phyloP scores from a whole-genome alignment of 371 early-diverging fungal species.

The Saksenaea vasiformis region DNA sequence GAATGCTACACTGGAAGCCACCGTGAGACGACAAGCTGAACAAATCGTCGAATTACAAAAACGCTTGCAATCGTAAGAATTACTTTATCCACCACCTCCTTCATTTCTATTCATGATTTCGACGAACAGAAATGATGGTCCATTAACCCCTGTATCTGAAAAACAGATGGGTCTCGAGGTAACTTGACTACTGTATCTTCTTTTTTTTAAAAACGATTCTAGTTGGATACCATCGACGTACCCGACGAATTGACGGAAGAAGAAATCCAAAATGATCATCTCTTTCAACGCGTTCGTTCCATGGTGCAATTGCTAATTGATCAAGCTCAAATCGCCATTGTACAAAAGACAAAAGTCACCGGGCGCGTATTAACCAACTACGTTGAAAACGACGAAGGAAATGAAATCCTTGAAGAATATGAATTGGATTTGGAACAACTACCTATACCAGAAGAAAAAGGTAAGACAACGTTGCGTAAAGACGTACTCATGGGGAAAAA shows the following conservation, averaged over 20 bases:
- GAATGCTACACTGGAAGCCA: slow-evolving; percentile 49
- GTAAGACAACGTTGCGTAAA: background rate
- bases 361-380: slow-evolving; percentile 25
- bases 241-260: slow-evolving; percentile 25
- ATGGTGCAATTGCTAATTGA: slow-evolving; percentile 43
- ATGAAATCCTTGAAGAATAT: background rate
- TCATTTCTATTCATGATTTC: background rate
- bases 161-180: slow-evolving; percentile 39
- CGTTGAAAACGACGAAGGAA: background rate
- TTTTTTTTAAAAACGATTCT: background rate
- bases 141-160: slow-evolving; percentile 38
- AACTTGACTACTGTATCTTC: background rate
- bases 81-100: background rate
- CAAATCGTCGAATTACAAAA: slow-evolving; percentile 44
- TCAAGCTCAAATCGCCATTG: slow-evolving; percentile 43
- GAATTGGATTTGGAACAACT: background rate
- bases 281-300: slow-evolving; percentile 33
- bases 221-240: slow-evolving; percentile 2
- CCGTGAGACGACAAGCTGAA: slow-evolving; percentile 38
- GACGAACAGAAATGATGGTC: slow-evolving; percentile 27
- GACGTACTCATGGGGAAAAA: background rate
- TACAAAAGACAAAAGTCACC: slow-evolving; percentile 26
- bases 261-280: slow-evolving; percentile 38
- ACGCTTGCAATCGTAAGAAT: slow-evolving; percentile 35
- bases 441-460: background rate